Conservation (phyloP, 2,329 filamentous ascomycete genomes). For the Verticillium nubilum region DNA sequence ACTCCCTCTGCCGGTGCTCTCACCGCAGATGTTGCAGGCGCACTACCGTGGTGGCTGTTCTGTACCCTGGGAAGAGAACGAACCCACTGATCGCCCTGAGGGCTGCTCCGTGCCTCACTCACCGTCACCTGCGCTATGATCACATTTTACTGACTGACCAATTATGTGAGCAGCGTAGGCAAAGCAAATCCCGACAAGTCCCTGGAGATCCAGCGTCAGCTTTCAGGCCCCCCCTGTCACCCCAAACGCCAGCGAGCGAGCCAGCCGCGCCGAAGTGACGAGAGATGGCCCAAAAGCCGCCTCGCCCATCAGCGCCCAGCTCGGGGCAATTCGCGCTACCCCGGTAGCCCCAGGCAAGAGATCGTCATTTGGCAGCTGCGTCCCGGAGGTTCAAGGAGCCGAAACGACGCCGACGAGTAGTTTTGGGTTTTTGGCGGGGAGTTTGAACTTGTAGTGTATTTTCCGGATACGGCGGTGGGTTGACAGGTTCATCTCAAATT, state of each 20-base stretch:
- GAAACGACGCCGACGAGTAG: constrained; percentile 7
- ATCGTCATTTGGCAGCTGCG: constrained; percentile 15
- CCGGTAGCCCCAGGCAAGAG: constrained; percentile 8
- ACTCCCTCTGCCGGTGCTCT: not conserved
- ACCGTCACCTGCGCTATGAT: constrained; percentile 12
- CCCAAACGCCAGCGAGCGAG: constrained; percentile 3
- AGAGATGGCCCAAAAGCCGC: constrained; percentile 3
- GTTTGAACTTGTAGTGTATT: not conserved
- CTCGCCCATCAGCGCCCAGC: constrained; percentile 1
- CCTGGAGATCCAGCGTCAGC: not conserved
- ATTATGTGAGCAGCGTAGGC: constrained; percentile 1
- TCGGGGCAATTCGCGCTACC: constrained; percentile 11
- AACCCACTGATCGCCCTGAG: constrained; percentile 12
- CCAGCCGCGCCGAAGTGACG: constrained; percentile 1
- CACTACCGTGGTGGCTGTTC: constrained; percentile 7
- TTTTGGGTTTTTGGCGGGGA: not conserved
- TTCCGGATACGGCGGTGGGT: not conserved
- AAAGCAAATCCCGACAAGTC: not conserved
- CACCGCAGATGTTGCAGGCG: constrained; percentile 11
- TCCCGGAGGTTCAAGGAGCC: constrained; percentile 8
- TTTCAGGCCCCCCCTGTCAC: not conserved
- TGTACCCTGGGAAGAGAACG: constrained; percentile 9
- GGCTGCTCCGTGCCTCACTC: constrained; percentile 6
- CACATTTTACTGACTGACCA: constrained; percentile 8
- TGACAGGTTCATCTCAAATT: not conserved